These are phyloP conservation scores for Penicillium sp. DNA, from an alignment of 2,329 filamentous ascomycete species.

Conservation along the genomic window DNA sequence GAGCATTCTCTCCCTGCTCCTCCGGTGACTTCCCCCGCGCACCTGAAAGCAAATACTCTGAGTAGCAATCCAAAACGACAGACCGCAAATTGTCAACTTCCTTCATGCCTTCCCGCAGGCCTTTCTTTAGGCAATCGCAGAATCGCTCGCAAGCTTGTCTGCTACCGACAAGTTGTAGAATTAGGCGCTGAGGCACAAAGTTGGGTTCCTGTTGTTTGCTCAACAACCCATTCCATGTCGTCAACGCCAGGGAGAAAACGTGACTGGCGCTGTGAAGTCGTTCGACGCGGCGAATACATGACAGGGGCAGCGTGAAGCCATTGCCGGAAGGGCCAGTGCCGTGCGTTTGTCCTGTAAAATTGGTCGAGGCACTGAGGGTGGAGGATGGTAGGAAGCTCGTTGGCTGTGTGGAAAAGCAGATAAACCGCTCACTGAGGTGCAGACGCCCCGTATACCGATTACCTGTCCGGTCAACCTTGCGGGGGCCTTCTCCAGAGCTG, in stretches of 20 bases:
- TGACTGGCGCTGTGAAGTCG: conserved; percentile 89
- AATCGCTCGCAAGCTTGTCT: conserved; percentile 89
- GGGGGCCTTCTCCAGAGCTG: conserved; percentile 61
- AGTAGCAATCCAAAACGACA: conserved; percentile 83
- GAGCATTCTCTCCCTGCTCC: conserved; percentile 43
- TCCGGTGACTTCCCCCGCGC: conserved; percentile 50
- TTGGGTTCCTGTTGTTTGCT: conserved; percentile 57
- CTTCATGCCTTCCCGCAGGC: conserved; percentile 79
- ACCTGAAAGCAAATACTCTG: conserved; percentile 69
- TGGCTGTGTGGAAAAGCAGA: conserved; percentile 94
- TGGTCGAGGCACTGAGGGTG: conserved; percentile 73
- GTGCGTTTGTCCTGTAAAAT: conserved; percentile 89
- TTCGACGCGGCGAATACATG: conserved; percentile 87
- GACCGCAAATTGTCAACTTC: conserved; percentile 81
- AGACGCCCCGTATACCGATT: conserved; percentile 91
- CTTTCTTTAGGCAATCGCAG: conserved; percentile 91
- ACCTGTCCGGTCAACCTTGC: conserved; percentile 60
- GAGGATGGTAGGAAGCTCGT: conserved; percentile 81
- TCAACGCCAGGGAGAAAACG: conserved; percentile 88
- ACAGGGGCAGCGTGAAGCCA: conserved; percentile 91
- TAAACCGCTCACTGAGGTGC: conserved; percentile 88
- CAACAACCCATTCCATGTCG: conserved; percentile 78
- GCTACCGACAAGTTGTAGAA: conserved; percentile 84
- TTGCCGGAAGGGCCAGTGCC: conserved; percentile 90
- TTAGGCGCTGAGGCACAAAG: conserved; percentile 79